Evolutionary conservation across 2,329 filamentous ascomycete species (phyloP).

Genomic region (Dissoconium aciculare): DNA sequence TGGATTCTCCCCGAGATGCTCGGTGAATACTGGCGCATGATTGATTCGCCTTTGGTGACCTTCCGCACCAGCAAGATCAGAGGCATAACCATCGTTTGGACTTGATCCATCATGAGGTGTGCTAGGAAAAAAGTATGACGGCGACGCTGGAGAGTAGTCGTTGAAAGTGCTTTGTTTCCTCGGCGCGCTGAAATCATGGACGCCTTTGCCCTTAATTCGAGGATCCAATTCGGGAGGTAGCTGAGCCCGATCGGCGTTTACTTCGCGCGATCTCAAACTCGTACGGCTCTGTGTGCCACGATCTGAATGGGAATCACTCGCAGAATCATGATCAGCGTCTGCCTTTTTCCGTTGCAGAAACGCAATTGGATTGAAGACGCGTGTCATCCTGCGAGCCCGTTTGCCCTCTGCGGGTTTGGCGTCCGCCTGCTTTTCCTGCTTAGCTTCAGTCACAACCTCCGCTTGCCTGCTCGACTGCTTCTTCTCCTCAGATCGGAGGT

Average conservation of each 20-base stretch:
- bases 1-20: constrained; percentile 43
- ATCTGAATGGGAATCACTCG: constrained; percentile 11
- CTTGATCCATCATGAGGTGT: too few relatives aligned
- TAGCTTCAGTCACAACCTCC: constrained; percentile 1
- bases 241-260: constrained; percentile 35
- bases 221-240: constrained; percentile 47
- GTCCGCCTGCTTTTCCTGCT: constrained; percentile 27
- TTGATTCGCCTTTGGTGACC: background rate
- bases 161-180: constrained; percentile 27
- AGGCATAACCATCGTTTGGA: too few relatives aligned
- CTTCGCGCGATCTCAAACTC: constrained; percentile 34
- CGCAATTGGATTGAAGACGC: constrained; percentile 45
- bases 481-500: constrained; percentile 16
- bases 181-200: constrained; percentile 52
- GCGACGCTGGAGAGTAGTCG: too few relatives aligned
- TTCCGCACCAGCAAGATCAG: background rate
- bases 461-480: constrained; percentile 31
- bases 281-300: constrained; percentile 26
- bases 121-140: too few relatives aligned
- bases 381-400: constrained; percentile 21
- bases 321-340: constrained; percentile 21
- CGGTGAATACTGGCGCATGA: constrained; percentile 46
- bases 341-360: constrained; percentile 43
- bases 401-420: too few relatives aligned
- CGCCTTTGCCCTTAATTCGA: constrained; percentile 45